Evolutionary conservation across 116 monocot species (phyloP).

Genomic region (Cymodocea nodosa): DNA sequence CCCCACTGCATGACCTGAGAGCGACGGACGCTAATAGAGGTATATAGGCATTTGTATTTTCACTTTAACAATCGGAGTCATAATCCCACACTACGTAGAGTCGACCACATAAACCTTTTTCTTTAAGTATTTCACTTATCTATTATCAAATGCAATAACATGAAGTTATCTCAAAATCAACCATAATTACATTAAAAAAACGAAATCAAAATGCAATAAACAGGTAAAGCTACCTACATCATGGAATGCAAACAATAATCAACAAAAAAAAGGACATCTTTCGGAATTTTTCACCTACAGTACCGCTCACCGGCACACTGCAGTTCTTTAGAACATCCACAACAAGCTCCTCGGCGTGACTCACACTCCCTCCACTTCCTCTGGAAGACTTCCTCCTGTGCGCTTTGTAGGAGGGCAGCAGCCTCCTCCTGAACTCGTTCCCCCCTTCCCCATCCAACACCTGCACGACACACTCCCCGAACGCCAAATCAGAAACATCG

Average conservation of each 20-base stretch:
- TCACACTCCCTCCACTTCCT: background rate
- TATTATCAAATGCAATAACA: no score
- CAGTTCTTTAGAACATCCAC: conserved; percentile 43
- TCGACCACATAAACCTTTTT: no score
- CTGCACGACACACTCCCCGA: conserved; percentile 15
- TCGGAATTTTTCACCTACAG: no score
- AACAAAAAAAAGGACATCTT: background rate
- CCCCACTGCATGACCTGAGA: no score
- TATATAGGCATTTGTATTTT: no score
- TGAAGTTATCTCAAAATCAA: background rate
- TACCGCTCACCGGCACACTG: conserved; percentile 58
- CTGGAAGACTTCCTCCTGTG: conserved; percentile 34
- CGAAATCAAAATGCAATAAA: background rate
- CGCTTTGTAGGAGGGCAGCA: conserved; percentile 92
- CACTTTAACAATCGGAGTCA: no score
- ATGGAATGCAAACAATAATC: background rate
- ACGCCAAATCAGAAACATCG: background rate
- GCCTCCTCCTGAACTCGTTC: conserved; percentile 63
- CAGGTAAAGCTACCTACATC: background rate
- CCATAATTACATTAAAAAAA: background rate
- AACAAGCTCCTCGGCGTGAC: conserved; percentile 24
- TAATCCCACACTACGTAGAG: no score
- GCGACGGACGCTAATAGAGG: no score
- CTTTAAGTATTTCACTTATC: no score
- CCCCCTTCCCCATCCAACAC: conserved; percentile 79